Conservation (phyloP, 768 basidiomycete genomes). For the Xerocomellus intermedius region DNA sequence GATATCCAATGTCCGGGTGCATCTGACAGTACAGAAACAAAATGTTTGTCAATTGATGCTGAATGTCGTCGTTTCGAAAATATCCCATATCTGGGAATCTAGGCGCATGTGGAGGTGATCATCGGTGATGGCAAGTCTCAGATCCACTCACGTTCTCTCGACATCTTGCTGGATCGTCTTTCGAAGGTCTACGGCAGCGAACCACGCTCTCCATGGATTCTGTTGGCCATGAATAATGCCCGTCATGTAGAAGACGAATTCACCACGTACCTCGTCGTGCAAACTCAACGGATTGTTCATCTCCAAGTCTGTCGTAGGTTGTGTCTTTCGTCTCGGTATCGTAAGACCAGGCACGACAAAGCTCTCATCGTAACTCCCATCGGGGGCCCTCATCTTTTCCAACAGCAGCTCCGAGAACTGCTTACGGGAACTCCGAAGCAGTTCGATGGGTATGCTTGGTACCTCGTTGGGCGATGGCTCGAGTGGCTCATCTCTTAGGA, state of each 20-base stretch:
- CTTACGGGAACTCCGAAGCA: conserved; percentile 49
- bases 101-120: conserved; percentile 2
- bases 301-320: conserved; percentile 48
- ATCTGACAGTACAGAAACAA: conserved; percentile 81
- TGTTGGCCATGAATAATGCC: conserved; percentile 29
- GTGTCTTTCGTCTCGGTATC: conserved; percentile 32
- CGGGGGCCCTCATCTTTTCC: conserved; percentile 79
- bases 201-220: conserved; percentile 98
- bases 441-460: conserved; percentile 37
- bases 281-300: conserved; percentile 80
- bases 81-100: conserved; percentile 97
- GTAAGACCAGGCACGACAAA: conserved; percentile 54
- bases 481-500: conserved; percentile 65
- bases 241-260: not conserved
- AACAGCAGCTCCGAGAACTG: conserved; percentile 57
- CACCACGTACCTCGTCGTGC: conserved; percentile 59
- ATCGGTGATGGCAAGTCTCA: conserved; percentile 1
- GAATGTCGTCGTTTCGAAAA: conserved; percentile 75
- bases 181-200: conserved; percentile 81
- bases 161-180: conserved; percentile 93
- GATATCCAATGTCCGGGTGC: conserved; percentile 84
- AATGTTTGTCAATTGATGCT: conserved; percentile 79
- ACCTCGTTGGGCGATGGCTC: conserved; percentile 44
- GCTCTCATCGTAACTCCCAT: conserved; percentile 78
- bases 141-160: conserved; percentile 79